Conservation (phyloP, 768 basidiomycete genomes). For the Boletales sp. region DNA sequence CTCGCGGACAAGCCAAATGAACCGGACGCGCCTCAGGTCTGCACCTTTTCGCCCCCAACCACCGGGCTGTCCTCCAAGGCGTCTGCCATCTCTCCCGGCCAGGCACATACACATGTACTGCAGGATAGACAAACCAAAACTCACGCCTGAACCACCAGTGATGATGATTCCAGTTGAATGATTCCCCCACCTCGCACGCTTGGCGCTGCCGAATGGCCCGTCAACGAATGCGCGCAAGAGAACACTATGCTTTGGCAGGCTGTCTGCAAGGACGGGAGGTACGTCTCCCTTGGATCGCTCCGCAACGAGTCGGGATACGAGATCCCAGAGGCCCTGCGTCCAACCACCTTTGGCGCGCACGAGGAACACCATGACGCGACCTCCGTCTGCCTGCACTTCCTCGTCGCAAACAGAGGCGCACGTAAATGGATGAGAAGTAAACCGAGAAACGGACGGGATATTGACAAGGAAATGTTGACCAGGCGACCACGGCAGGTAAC, state of each 20-base stretch:
- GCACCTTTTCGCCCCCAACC: conserved; percentile 40
- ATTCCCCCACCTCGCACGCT: conserved; percentile 53
- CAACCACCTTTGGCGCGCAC: conserved; percentile 69
- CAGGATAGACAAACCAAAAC: conserved; percentile 63
- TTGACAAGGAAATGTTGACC: conserved; percentile 77
- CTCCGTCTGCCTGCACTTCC: conserved; percentile 40
- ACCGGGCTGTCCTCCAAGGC: conserved; percentile 44
- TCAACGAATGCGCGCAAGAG: conserved; percentile 58
- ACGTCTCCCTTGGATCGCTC: conserved; percentile 31
- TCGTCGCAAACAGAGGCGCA: conserved; percentile 57
- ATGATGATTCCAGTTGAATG: conserved; percentile 62
- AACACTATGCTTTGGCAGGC: conserved; percentile 43
- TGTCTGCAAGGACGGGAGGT: neutral
- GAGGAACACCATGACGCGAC: conserved; percentile 58
- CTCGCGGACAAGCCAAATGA: conserved; percentile 76
- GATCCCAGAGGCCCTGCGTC: conserved; percentile 62
- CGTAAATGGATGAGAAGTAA: conserved; percentile 73
- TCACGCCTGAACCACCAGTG: conserved; percentile 73
- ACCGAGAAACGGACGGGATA: conserved; percentile 58
- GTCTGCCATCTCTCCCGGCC: conserved; percentile 48
- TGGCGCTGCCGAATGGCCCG: conserved; percentile 67
- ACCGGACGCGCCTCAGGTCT: conserved; percentile 54
- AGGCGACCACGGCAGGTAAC: conserved; percentile 61
- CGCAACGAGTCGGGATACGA: conserved; percentile 37
- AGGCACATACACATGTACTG: conserved; percentile 60